Conservation (phyloP, 208 protist species). For the Crithidia fasciculata region DNA sequence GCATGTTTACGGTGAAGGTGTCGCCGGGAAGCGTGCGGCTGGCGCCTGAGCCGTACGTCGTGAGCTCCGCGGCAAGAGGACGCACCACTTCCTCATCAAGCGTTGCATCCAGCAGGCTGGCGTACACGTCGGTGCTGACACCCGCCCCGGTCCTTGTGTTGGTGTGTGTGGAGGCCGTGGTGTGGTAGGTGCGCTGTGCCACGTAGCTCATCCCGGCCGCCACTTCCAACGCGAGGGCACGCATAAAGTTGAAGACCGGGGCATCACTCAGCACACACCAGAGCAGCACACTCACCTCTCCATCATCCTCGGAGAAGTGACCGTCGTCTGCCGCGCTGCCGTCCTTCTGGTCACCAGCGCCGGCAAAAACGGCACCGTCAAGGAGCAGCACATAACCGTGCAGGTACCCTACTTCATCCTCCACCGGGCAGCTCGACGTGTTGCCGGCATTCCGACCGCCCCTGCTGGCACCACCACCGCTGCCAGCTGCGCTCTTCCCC, state of each 20-base stretch:
- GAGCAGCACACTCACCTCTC: slow-evolving; percentile 36
- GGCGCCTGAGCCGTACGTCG: slow-evolving; percentile 16
- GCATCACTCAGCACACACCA: slow-evolving; percentile 54
- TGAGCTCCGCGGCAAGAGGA: slow-evolving; percentile 35
- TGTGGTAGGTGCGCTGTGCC: slow-evolving; percentile 22
- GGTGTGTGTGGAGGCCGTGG: not conserved
- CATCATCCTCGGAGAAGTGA: slow-evolving; percentile 5
- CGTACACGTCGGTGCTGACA: slow-evolving; percentile 3
- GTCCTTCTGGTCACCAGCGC: not conserved
- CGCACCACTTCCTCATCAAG: slow-evolving; percentile 31
- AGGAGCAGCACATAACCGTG: slow-evolving; percentile 59
- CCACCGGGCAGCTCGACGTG: not conserved
- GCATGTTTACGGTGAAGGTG: slow-evolving; percentile 31
- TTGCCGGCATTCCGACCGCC: not conserved
- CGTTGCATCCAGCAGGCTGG: slow-evolving; percentile 15
- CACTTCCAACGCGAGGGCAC: slow-evolving; percentile 44
- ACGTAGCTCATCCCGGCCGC: slow-evolving; percentile 38
- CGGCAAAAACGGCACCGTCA: slow-evolving; percentile 28
- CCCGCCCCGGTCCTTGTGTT: not conserved
- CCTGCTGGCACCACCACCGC: not conserved
- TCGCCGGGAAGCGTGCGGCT: slow-evolving; percentile 35
- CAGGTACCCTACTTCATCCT: slow-evolving; percentile 34
- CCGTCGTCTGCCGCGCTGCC: not conserved
- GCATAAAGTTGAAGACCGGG: slow-evolving; percentile 65
- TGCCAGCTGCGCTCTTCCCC: not conserved